Base-by-base conservation (phyloP, 768 basidiomycete species). In the Pisolithus sp. region DNA sequence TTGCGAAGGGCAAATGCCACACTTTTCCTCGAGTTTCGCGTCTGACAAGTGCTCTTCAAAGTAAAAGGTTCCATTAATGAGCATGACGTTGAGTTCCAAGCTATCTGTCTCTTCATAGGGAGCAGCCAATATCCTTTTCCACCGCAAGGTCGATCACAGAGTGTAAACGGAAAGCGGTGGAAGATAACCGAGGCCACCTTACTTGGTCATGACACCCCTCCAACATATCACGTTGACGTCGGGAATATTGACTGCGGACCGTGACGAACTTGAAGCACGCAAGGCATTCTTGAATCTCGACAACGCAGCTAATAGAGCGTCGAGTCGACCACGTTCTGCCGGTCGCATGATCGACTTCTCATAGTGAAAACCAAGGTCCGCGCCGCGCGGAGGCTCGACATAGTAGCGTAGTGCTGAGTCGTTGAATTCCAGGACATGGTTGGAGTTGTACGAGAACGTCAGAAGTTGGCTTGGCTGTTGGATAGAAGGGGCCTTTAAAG, bases 201-300 rank as follows among this genome's bases (percentile, higher is more conserved):
- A 90, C 87, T 83, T 91, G 53, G 91, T 92, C 75, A 91, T 81
- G 48, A 91, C 77, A 10, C 90, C 90, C 60, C 90, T 75, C 90
- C 90, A 93, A 9, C 77, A 72, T 48, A 88, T 73, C 26, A 85
- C 76, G 1, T 74, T 77, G 24, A 85, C 73, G 50, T 78, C 79
- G 23, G 70, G 71, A 18, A 44, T 18, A 46, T 42, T 57, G 7
- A 58, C 53, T 26, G 53, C 48, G 59, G 55, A 63, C 21, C 57
- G 51, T 18, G 65, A 65, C 13, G 34, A 5, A 15, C 74, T 59
- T 26, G 67, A 60, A 1, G 62, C 53, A 34, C 69, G 67, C 47
- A 71, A 60, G 53, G 63, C 67, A 34, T 53, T 59, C 50, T 73
- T 75, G 52, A 73, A 69, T 47, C 71, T 74, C 46, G 70, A 72